phyloP scores from a whole-genome alignment of 2,329 filamentous ascomycete genomes.

The Aspergillus ochraceoroseus region DNA sequence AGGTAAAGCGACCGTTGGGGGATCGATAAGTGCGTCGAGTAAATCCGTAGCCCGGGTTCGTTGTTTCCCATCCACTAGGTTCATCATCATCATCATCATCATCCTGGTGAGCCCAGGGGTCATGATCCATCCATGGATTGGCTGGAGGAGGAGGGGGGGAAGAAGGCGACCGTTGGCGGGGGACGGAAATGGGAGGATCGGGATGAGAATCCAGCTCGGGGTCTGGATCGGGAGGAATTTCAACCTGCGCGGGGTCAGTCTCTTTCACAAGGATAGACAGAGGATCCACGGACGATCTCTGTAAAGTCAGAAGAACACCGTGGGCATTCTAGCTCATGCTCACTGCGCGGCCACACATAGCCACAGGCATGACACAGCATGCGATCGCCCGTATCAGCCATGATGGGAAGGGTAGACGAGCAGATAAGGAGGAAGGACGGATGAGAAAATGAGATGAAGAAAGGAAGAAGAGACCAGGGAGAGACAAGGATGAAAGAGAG shows the following conservation, averaged over 20 bases:
- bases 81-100: slow-evolving; percentile 30
- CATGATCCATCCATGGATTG: slow-evolving; percentile 42
- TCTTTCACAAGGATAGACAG: slow-evolving; percentile 2
- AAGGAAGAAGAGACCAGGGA: slow-evolving; percentile 4
- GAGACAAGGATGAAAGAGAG: slow-evolving; percentile 4
- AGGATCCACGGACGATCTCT: slow-evolving; percentile 66
- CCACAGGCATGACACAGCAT: slow-evolving; percentile 81
- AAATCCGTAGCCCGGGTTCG: slow-evolving; percentile 22
- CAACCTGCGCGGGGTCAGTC: slow-evolving; percentile 25
- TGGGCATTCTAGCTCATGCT: slow-evolving; percentile 67
- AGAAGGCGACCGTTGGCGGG: slow-evolving; percentile 18
- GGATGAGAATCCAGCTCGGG: slow-evolving; percentile 10
- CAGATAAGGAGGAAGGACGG: neutral
- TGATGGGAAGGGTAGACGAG: slow-evolving; percentile 16
- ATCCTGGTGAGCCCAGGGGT: slow-evolving; percentile 45
- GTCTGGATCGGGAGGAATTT: slow-evolving; percentile 31
- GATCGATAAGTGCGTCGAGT: slow-evolving; percentile 43
- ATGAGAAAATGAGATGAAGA: neutral
- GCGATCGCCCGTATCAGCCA: slow-evolving; percentile 54
- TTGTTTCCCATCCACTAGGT: slow-evolving; percentile 4
- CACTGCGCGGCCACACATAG: slow-evolving; percentile 71
- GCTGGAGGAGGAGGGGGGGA: slow-evolving; percentile 17
- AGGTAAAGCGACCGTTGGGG: slow-evolving; percentile 44
- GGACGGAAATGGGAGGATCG: slow-evolving; percentile 28
- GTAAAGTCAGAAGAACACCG: slow-evolving; percentile 71